Conservation (phyloP, 192 early-diverging fungal species). For the Coemansia sp. region DNA sequence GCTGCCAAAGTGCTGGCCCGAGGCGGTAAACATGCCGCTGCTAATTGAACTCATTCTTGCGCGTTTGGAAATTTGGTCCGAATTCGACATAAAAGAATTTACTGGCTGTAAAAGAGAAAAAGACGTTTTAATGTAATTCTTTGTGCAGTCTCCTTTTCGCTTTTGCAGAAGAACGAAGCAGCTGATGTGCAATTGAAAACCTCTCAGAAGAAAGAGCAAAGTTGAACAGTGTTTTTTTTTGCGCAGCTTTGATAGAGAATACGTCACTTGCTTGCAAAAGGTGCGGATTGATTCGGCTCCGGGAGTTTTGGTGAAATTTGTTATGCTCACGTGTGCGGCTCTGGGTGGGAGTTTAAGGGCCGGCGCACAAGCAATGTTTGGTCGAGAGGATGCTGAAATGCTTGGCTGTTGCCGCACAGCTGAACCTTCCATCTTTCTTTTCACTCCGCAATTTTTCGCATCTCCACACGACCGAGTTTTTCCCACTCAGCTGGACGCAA, state of each 20-base stretch:
- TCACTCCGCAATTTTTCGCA: not conserved
- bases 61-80: conserved; percentile 5
- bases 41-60: conserved; percentile 18
- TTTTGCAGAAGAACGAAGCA: not conserved
- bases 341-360: too few relatives aligned
- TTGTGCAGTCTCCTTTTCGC: not conserved
- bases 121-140: not conserved
- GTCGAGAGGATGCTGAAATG: not conserved
- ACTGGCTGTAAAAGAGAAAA: not conserved
- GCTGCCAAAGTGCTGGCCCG: conserved; percentile 7
- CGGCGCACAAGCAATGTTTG: not conserved
- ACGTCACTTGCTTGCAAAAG: too few relatives aligned
- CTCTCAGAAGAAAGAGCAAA: not conserved
- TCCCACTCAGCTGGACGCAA: not conserved
- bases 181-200: not conserved
- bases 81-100: conserved; percentile 1
- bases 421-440: not conserved
- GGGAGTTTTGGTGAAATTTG: too few relatives aligned
- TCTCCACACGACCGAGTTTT: not conserved
- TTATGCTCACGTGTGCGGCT: too few relatives aligned
- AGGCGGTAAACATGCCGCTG: not conserved
- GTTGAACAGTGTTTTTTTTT: too few relatives aligned
- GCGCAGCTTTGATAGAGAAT: not conserved
- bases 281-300: too few relatives aligned
- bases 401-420: too few relatives aligned